Conservation (phyloP, 2,329 filamentous ascomycete species). For the Ascochyta fabae region DNA sequence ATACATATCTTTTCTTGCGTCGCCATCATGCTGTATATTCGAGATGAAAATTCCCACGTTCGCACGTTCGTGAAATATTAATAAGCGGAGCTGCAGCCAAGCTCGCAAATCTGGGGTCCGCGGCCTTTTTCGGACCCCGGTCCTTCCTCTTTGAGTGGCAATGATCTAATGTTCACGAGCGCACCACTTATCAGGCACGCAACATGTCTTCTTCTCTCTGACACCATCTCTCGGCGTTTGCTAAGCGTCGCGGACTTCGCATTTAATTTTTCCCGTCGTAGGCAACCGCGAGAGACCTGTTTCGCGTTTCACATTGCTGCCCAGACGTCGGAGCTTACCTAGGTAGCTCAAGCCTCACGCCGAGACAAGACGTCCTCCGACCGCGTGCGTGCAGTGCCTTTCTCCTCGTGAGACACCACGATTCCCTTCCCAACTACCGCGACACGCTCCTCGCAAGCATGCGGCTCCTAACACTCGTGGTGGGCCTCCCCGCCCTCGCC, state of each 20-base stretch:
- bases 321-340: constrained; percentile 11
- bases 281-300: neutral
- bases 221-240: neutral
- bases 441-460: constrained; percentile 26
- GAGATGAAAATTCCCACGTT: neutral
- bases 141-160: neutral
- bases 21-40: neutral
- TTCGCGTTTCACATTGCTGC: constrained; percentile 13
- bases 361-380: constrained; percentile 8
- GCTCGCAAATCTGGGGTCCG: constrained; percentile 2
- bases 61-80: neutral
- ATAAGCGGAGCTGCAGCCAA: neutral
- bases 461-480: constrained; percentile 37
- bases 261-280: neutral
- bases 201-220: neutral
- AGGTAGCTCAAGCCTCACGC: constrained; percentile 3
- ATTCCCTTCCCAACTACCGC: constrained; percentile 1
- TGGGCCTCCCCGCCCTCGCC: constrained; percentile 31
- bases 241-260: neutral
- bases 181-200: neutral
- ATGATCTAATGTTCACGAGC: constrained; percentile 8
- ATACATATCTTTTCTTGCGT: constrained; percentile 11
- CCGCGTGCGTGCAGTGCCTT: neutral
- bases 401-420: neutral
- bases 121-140: neutral